phyloP scores from a whole-genome alignment of 2,329 filamentous ascomycete genomes.

The Penicillium sp. region DNA sequence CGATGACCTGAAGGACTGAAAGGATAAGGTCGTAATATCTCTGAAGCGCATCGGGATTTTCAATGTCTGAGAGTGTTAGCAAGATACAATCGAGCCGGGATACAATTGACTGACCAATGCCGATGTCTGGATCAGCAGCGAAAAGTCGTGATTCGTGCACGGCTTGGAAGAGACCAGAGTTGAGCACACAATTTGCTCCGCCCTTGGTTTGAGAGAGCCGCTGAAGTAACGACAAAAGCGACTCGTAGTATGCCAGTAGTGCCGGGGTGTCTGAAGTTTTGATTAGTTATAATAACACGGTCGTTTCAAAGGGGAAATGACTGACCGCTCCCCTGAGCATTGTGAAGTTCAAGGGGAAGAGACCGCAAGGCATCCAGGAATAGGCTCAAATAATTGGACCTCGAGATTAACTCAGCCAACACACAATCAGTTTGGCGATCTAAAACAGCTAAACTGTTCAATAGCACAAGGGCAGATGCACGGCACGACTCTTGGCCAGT shows the following conservation, averaged over 20 bases:
- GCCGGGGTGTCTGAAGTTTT: slow-evolving; percentile 48
- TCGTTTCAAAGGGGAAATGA: background rate
- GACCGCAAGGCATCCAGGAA: slow-evolving; percentile 82
- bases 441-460: slow-evolving; percentile 72
- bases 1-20: slow-evolving; percentile 75
- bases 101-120: slow-evolving; percentile 55
- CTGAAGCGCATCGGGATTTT: slow-evolving; percentile 67
- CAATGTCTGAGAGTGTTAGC: slow-evolving; percentile 51
- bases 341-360: slow-evolving; percentile 69
- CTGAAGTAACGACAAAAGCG: slow-evolving; percentile 77
- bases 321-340: slow-evolving; percentile 57
- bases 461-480: slow-evolving; percentile 79
- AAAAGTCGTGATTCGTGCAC: slow-evolving; percentile 83
- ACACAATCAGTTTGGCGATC: slow-evolving; percentile 68
- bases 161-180: slow-evolving; percentile 80
- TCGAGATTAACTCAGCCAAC: slow-evolving; percentile 74
- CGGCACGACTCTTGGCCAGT: slow-evolving; percentile 78
- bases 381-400: slow-evolving; percentile 86
- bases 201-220: slow-evolving; percentile 77
- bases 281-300: slow-evolving; percentile 1
- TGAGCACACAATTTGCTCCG: slow-evolving; percentile 85
- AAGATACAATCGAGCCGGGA: background rate
- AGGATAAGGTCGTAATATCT: slow-evolving; percentile 83
- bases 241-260: slow-evolving; percentile 62
- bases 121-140: slow-evolving; percentile 84